Percentiles rank a stretch among this genome's conserved stretches.
Conservation (phyloP, 2,329 filamentous ascomycete species). For the Beauveria medogensis region DNA sequence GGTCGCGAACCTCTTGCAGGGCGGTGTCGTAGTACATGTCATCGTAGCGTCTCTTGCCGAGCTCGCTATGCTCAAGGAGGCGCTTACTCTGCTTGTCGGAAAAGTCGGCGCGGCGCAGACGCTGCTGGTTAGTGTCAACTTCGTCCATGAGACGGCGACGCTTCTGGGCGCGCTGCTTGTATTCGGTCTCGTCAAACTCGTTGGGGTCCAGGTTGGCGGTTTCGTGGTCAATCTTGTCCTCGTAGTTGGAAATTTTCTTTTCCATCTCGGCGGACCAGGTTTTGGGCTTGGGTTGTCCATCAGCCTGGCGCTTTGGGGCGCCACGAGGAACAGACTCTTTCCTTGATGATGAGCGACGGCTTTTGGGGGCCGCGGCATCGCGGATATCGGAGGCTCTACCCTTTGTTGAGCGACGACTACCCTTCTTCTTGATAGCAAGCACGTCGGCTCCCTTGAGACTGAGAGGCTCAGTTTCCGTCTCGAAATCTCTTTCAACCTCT, state of each 20-base stretch:
- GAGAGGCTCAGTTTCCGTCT: conserved; percentile 25
- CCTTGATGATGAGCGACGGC: conserved; percentile 44
- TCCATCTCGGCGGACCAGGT: conserved; percentile 47
- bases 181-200: conserved; percentile 38
- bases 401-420: conserved; percentile 33
- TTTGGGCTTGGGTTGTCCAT: conserved; percentile 58
- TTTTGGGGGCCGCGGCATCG: conserved; percentile 41
- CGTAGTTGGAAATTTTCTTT: conserved; percentile 30
- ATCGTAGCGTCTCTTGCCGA: conserved; percentile 69
- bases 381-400: conserved; percentile 44
- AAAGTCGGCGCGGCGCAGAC: conserved; percentile 54
- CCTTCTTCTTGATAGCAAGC: conserved; percentile 20
- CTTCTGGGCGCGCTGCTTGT: conserved; percentile 53
- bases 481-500: conserved; percentile 24
- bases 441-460: conserved; percentile 8
- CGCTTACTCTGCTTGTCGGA: conserved; percentile 49
- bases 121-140: conserved; percentile 55
- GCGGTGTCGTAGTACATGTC: conserved; percentile 72
- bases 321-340: conserved; percentile 40
- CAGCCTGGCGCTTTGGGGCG: conserved; percentile 50
- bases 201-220: conserved; percentile 37
- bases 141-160: conserved; percentile 59
- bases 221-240: conserved; percentile 35
- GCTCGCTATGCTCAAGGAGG: conserved; percentile 59
- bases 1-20: conserved; percentile 77